Evolutionary conservation across 2,329 filamentous ascomycete genomes (phyloP), one percentile per base, ranked within the genome.

Genomic region (Fusarium musae): DNA sequence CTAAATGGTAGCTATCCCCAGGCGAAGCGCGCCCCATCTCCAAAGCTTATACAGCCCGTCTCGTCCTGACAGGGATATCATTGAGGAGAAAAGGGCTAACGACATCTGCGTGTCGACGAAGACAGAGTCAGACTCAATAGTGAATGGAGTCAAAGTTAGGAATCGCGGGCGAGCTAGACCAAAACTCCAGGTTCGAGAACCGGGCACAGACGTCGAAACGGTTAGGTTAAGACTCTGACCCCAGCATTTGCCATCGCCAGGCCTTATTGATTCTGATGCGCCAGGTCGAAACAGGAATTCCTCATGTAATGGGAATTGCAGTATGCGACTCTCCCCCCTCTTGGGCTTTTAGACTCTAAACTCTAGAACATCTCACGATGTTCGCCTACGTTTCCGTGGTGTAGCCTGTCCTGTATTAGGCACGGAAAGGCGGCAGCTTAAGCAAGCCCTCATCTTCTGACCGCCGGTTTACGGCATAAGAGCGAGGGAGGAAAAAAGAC

Each of bases 221-320:
- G 57, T 53, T 60, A 69, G 54, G 16, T 57, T 44, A 46, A 57
- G 67, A 69, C 34, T 67, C 15, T 39, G 64, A 73, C 65, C 70
- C 65, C 69, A 49, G 59, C 63, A 57, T 63, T 59, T 46, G 59
- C 50, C 30, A 70, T 57, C 52, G 62, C 53, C 47, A 65, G 56
- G 50, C 54, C 37, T 47, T 40, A 69, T 56, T 40, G 46, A 53
- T 26, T 63, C 61, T 53, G 66, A 63, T 64, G 65, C 61, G 57
- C 69, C 65, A 73, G 40, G 64, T 73, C 70, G 39, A 70, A 73
- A 52, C 47, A 47, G 70, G 70, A 72, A 63, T 50, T 67, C 60
- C 69, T 73, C 65, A 73, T 70, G 70, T 73, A 73, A 73, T 73
- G 70, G 60, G 65, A 70, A 73, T 70, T 70, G 46, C 19, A 64